Base-by-base conservation (phyloP, 2,329 filamentous ascomycete species). In the Salinomyces thailandicus region DNA sequence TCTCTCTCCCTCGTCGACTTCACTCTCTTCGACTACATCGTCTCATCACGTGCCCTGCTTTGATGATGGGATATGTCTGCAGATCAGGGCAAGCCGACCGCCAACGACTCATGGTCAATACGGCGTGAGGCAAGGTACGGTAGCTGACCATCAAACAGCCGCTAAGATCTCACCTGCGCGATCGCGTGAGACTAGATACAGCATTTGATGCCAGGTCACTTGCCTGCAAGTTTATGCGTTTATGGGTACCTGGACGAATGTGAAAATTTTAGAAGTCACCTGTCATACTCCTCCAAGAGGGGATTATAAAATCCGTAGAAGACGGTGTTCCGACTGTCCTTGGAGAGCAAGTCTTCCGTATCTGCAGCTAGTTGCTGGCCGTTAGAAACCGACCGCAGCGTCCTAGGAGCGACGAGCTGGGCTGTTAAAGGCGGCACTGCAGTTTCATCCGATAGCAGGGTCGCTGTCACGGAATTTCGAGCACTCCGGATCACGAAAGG, bases 291-390 rank as follows among this genome's bases (percentile, higher is more conserved):
- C 6, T 35, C 30, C 37, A 47, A 28, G 1, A 52, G 30, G 9
- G 37, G 44, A 33, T 51, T 46, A 26, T 49, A 52, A 22, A 50
- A 52, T 4, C 38, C 47, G 36, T 52, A 52, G 33, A 48, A 51
- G 14, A n/a, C 35, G 2, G 44, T 51, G 24, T 48, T 36, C 18
- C 48, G 30, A n/a, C n/a, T n/a, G n/a, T n/a, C n/a, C n/a, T n/a
- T n/a, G n/a, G n/a, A n/a, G n/a, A n/a, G n/a, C n/a, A n/a, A n/a
- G n/a, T n/a, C n/a, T n/a, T n/a, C n/a, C n/a, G n/a, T n/a, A 6
- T 22, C 36, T 26, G 9, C 9, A 8, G 22, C 22, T n/a, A 26
- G 22, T 8, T 26, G 9, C 9, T 26, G 9, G 22, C n/a, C n/a
- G 22, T 26, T 8, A 9, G 22, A 26, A 26, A 9, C 22, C 9